Conservation (phyloP, 768 basidiomycete species). For the Mycena maculata region DNA sequence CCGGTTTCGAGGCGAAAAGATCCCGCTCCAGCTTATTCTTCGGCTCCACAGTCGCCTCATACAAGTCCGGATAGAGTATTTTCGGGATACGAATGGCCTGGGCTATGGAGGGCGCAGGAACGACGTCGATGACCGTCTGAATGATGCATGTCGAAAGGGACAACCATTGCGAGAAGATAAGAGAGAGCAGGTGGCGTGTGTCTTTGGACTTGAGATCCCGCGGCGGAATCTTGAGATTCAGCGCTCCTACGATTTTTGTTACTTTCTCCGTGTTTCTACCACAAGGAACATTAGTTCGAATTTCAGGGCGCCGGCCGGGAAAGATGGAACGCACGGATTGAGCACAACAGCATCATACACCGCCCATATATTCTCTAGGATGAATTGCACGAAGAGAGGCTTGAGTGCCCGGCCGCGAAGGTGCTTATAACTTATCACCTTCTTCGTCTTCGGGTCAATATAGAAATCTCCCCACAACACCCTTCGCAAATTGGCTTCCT, state of each 20-base stretch:
- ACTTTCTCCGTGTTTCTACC: constrained; percentile 90
- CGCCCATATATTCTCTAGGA: constrained; percentile 97
- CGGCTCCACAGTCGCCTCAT: constrained; percentile 67
- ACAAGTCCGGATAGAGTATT: constrained; percentile 88
- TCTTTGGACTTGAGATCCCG: constrained; percentile 95
- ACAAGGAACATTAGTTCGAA: constrained; percentile 27
- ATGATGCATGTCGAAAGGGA: constrained; percentile 93
- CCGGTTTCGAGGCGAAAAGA: constrained; percentile 77
- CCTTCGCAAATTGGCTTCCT: constrained; percentile 84
- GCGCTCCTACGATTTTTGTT: constrained; percentile 84
- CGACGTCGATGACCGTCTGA: constrained; percentile 90
- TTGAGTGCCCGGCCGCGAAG: constrained; percentile 88
- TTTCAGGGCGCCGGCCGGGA: neutral
- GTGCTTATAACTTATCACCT: constrained; percentile 91
- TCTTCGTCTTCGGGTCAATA: constrained; percentile 95
- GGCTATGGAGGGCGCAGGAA: constrained; percentile 88
- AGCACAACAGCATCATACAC: constrained; percentile 91
- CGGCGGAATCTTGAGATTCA: constrained; percentile 85
- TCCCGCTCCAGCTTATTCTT: constrained; percentile 87
- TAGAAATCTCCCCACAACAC: constrained; percentile 99
- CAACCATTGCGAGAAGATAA: constrained; percentile 96
- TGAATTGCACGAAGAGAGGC: constrained; percentile 96
- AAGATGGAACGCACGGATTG: constrained; percentile 78
- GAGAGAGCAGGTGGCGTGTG: constrained; percentile 80
- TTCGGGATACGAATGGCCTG: constrained; percentile 88